Conservation (phyloP, 495 filamentous ascomycete genomes). For the Penicillium paxilli region DNA sequence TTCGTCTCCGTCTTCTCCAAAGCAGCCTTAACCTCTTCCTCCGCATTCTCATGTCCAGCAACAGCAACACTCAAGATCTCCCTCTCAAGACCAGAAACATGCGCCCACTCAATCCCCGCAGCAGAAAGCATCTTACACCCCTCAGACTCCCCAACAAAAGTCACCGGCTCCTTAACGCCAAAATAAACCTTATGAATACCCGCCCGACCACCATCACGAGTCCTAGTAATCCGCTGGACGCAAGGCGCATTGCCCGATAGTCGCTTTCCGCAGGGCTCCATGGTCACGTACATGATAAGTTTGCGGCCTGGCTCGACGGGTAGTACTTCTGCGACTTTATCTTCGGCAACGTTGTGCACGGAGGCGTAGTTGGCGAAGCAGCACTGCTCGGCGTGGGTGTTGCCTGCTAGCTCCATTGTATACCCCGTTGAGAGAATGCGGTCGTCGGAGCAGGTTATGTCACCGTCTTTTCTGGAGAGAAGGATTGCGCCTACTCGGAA, state of each 20-base stretch:
- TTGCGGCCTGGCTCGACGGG: constrained; percentile 39
- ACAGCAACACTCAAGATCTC: constrained; percentile 80
- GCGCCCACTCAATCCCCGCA: constrained; percentile 72
- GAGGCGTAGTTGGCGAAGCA: constrained; percentile 76
- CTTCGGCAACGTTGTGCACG: constrained; percentile 51
- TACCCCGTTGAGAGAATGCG: constrained; percentile 79
- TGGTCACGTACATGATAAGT: constrained; percentile 82
- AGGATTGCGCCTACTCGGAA: constrained; percentile 90
- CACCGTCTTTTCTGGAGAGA: constrained; percentile 50
- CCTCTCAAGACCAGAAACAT: constrained; percentile 73
- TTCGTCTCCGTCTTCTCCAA: constrained; percentile 31
- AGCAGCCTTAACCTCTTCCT: constrained; percentile 34
- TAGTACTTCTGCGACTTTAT: constrained; percentile 55
- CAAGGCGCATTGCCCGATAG: constrained; percentile 82
- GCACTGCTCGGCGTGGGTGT: constrained; percentile 95
- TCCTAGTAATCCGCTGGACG: constrained; percentile 72
- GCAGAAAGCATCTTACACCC: constrained; percentile 68
- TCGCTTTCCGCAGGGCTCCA: constrained; percentile 87
- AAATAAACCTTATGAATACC: constrained; percentile 80
- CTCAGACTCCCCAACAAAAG: constrained; percentile 79
- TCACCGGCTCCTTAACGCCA: constrained; percentile 85
- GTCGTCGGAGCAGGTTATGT: constrained; percentile 42
- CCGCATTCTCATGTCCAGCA: constrained; percentile 67
- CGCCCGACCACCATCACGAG: constrained; percentile 38
- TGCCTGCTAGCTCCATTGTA: constrained; percentile 86